Evolutionary conservation across 805 yeast species (phyloP).

Genomic region (Saccharomycodes ludwigii): DNA sequence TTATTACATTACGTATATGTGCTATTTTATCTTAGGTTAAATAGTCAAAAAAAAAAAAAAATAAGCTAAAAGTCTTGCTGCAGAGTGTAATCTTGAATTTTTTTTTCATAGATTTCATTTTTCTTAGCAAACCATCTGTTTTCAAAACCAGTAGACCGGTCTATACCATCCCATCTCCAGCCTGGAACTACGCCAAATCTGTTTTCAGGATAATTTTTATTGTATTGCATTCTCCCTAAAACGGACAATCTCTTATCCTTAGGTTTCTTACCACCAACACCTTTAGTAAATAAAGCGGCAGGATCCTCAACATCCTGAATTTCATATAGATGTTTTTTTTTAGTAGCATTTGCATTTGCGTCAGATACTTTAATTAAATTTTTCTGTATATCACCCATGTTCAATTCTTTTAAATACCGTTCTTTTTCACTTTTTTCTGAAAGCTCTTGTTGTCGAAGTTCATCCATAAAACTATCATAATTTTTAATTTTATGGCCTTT

Average conservation of each 20-base stretch:
- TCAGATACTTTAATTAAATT: constrained; percentile 15
- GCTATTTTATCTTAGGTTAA: neutral
- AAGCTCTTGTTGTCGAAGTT: constrained; percentile 18
- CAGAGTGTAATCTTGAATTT: constrained; percentile 23
- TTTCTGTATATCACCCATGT: constrained; percentile 25
- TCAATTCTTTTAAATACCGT: constrained; percentile 29
- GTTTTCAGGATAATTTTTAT: constrained; percentile 40
- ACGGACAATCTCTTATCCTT: constrained; percentile 8
- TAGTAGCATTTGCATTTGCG: constrained; percentile 5
- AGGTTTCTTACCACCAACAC: neutral
- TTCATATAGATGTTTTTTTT: neutral
- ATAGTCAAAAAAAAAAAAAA: too few species aligned
- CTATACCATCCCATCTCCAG: constrained; percentile 82
- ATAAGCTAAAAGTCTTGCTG: constrained; percentile 26
- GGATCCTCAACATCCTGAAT: neutral
- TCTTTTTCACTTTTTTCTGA: constrained; percentile 21
- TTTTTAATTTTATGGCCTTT: constrained; percentile 42
- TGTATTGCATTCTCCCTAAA: constrained; percentile 44
- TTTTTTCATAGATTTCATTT: constrained; percentile 24
- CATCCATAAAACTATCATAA: constrained; percentile 12
- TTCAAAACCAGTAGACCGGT: constrained; percentile 83
- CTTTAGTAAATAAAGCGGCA: neutral
- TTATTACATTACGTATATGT: too few species aligned
- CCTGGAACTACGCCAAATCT: constrained; percentile 74
- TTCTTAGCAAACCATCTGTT: constrained; percentile 38